Evolutionary conservation across 1,139 yeast genomes (phyloP).

Genomic region (Debaryomyces sp.): DNA sequence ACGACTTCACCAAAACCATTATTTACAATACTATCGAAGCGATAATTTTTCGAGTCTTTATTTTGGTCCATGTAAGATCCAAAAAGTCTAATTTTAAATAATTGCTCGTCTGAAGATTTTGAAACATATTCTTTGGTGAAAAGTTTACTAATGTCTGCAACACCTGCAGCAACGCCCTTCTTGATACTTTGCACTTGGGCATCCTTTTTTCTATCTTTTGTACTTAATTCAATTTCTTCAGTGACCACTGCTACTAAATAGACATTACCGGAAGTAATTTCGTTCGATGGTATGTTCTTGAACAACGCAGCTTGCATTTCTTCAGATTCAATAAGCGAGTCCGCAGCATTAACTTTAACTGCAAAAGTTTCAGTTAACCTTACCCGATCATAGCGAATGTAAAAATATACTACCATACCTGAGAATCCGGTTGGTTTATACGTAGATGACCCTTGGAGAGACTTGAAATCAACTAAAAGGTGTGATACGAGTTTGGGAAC

Average conservation of each 20-base stretch:
- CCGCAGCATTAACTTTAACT: slow-evolving; percentile 61
- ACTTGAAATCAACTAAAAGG: slow-evolving; percentile 76
- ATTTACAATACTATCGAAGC: slow-evolving; percentile 40
- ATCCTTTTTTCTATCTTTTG: slow-evolving; percentile 28
- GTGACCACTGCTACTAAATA: slow-evolving; percentile 70
- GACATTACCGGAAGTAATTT: slow-evolving; percentile 61
- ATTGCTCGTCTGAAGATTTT: slow-evolving; percentile 64
- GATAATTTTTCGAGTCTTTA: slow-evolving; percentile 21
- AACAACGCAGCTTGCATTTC: slow-evolving; percentile 79
- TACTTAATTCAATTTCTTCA: slow-evolving; percentile 52
- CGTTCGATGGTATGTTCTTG: slow-evolving; percentile 72
- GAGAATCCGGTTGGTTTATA: slow-evolving; percentile 69
- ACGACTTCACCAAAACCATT: slow-evolving; percentile 91
- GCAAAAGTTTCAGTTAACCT: slow-evolving; percentile 82
- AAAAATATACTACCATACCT: slow-evolving; percentile 74
- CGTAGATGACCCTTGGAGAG: slow-evolving; percentile 64
- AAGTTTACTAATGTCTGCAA: slow-evolving; percentile 79
- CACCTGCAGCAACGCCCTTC: slow-evolving; percentile 89
- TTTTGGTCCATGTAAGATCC: slow-evolving; percentile 61
- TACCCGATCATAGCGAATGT: slow-evolving; percentile 64
- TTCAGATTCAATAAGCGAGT: slow-evolving; percentile 62
- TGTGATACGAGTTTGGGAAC: slow-evolving; percentile 66
- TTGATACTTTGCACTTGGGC: slow-evolving; percentile 53
- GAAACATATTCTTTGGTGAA: slow-evolving; percentile 69
- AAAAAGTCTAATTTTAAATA: slow-evolving; percentile 70